Conservation (phyloP, 306 rosid genomes). For the Cyclanthera cordifolia region DNA sequence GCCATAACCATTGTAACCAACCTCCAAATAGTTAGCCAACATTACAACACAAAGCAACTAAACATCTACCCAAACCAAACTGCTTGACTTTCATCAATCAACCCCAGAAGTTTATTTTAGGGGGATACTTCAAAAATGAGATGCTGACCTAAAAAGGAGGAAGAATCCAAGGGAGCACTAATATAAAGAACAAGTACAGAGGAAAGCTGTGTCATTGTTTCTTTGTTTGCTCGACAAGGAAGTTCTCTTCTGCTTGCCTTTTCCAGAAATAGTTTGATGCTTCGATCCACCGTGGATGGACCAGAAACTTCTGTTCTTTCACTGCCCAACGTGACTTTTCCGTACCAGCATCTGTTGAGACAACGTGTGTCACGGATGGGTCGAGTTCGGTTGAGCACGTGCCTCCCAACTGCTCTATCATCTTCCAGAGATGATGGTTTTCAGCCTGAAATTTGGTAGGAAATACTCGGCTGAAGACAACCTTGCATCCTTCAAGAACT, state of each 20-base stretch:
- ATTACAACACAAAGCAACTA: no score
- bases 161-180: background rate
- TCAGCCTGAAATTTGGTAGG: conserved; percentile 32
- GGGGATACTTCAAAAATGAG: background rate
- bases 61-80: no score
- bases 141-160: background rate
- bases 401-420: conserved; percentile 85
- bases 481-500: conserved; percentile 46
- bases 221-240: conserved; percentile 13
- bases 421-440: conserved; percentile 46
- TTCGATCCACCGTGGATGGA: conserved; percentile 74
- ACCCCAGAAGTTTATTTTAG: no score
- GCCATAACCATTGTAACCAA: no score
- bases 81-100: no score
- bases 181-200: background rate
- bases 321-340: conserved; percentile 77
- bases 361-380: conserved; percentile 59
- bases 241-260: conserved; percentile 61
- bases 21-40: no score
- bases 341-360: conserved; percentile 61
- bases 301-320: conserved; percentile 57
- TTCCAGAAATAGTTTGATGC: conserved; percentile 74
- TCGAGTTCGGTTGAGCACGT: conserved; percentile 47
- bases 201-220: background rate
- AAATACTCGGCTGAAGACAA: conserved; percentile 56